Conservation (phyloP, 495 filamentous ascomycete genomes). For the Podospora conica region DNA sequence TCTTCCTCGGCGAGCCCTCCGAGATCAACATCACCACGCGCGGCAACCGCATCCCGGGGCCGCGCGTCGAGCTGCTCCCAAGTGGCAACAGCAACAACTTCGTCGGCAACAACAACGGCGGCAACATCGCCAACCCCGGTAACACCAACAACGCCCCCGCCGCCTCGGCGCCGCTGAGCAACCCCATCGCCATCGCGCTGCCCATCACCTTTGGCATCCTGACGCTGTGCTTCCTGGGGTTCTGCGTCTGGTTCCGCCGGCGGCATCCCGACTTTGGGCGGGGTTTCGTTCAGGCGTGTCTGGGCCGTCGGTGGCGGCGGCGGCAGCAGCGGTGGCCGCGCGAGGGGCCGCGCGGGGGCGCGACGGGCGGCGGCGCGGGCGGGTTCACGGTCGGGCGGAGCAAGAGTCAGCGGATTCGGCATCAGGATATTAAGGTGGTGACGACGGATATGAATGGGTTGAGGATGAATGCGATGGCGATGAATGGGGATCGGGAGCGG, state of each 20-base stretch:
- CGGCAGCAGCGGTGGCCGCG: not conserved
- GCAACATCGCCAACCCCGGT: not conserved
- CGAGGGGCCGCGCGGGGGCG: not conserved
- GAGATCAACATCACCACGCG: slow-evolving; percentile 14
- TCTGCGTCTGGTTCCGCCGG: slow-evolving; percentile 10
- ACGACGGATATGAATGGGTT: slow-evolving; percentile 12
- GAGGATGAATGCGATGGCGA: slow-evolving; percentile 14
- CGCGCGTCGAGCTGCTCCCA: slow-evolving; percentile 9
- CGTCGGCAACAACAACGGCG: not conserved
- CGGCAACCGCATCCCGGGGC: slow-evolving; percentile 13
- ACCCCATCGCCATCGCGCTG: slow-evolving; percentile 19
- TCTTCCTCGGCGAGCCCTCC: slow-evolving; percentile 18
- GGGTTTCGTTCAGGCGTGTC: not conserved
- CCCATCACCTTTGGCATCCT: slow-evolving; percentile 14
- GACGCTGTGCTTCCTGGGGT: slow-evolving; percentile 9
- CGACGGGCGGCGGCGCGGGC: not conserved
- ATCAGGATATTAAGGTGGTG: slow-evolving; percentile 5
- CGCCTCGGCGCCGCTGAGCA: slow-evolving; percentile 3
- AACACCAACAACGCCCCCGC: not conserved
- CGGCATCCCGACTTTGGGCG: slow-evolving; percentile 7
- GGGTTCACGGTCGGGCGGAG: slow-evolving; percentile 3
- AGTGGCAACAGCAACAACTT: not conserved
- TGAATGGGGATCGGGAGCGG: slow-evolving; percentile 6
- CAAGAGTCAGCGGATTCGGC: slow-evolving; percentile 1
- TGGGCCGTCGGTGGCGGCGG: not conserved